Percentiles rank a stretch among this genome's conserved stretches.
phyloP scores from a whole-genome alignment of 1,284 basidiomycete species.

The Cryptococcus amylolentus region DNA sequence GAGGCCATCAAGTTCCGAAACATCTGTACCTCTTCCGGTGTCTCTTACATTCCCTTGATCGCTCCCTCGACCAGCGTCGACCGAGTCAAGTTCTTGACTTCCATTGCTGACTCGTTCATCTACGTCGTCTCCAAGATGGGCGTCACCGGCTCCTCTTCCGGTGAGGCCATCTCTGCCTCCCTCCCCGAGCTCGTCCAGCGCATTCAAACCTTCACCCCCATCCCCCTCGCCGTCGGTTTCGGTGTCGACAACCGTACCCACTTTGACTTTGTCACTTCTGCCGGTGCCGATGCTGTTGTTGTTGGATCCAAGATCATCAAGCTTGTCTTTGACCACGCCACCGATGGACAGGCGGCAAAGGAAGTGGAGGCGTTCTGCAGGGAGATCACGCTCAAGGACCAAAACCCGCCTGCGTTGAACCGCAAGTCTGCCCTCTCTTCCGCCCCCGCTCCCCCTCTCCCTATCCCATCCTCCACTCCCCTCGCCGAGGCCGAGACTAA shows the following conservation, averaged over 20 bases:
- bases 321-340: slow-evolving; percentile 65
- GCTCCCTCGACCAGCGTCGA: slow-evolving; percentile 86
- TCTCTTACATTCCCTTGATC: slow-evolving; percentile 95
- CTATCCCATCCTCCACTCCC: slow-evolving; percentile 37
- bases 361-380: slow-evolving; percentile 73
- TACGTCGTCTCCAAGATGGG: slow-evolving; percentile 99
- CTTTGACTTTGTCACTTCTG: slow-evolving; percentile 75
- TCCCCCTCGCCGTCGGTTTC: slow-evolving; percentile 93
- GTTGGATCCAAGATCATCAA: slow-evolving; percentile 83
- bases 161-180: slow-evolving; percentile 65
- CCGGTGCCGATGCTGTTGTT: slow-evolving; percentile 92
- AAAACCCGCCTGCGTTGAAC: slow-evolving; percentile 39
- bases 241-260: slow-evolving; percentile 91
- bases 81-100: slow-evolving; percentile 84
- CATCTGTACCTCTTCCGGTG: slow-evolving; percentile 72
- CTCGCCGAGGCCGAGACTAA: slow-evolving; percentile 30
- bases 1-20: slow-evolving; percentile 87
- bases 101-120: slow-evolving; percentile 95
- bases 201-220: slow-evolving; percentile 66
- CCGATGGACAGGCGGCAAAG: slow-evolving; percentile 55
- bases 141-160: slow-evolving; percentile 85
- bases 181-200: slow-evolving; percentile 75
- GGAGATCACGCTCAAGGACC: slow-evolving; percentile 63
- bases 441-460: slow-evolving; percentile 33
- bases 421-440: slow-evolving; percentile 22